Percentiles rank a stretch among this genome's conserved stretches.
phyloP scores from a whole-genome alignment of 805 yeast genomes.

The Cyberlindnera maclurae region DNA sequence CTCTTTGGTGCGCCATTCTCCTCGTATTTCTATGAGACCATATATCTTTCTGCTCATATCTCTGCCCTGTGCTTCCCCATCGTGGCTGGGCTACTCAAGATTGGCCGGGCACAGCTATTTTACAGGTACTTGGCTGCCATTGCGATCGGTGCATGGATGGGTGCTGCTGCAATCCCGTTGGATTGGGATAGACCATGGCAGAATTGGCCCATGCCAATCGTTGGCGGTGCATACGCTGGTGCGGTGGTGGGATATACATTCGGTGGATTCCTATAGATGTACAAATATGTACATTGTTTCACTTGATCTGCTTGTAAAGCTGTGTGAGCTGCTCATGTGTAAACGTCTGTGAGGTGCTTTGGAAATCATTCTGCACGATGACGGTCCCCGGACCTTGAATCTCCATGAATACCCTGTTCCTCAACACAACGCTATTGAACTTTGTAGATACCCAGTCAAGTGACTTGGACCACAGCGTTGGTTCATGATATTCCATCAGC shows the following conservation, averaged over 20 bases:
- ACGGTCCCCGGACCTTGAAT: constrained; percentile 27
- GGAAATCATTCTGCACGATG: constrained; percentile 18
- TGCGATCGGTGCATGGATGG: constrained; percentile 77
- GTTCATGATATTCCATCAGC: constrained; percentile 2
- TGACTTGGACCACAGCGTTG: constrained; percentile 3
- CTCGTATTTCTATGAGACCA: constrained; percentile 45
- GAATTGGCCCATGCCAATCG: constrained; percentile 84
- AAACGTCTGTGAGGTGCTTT: constrained; percentile 4
- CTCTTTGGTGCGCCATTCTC: constrained; percentile 79
- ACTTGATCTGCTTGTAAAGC: constrained; percentile 11
- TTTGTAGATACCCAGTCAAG: constrained; percentile 11
- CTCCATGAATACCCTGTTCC: constrained; percentile 19
- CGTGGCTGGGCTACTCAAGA: constrained; percentile 46
- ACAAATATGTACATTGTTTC: neutral
- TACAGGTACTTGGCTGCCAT: constrained; percentile 29
- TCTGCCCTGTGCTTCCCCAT: constrained; percentile 58
- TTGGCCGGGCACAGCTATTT: constrained; percentile 28
- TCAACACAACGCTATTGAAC: constrained; percentile 11
- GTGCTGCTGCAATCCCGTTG: constrained; percentile 87
- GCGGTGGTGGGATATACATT: constrained; percentile 50
- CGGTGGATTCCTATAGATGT: constrained; percentile 25
- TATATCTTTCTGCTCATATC: constrained; percentile 53
- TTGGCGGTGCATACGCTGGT: constrained; percentile 76
- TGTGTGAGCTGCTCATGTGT: constrained; percentile 9
- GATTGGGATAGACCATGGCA: constrained; percentile 99